Evolutionary conservation across 306 rosid genomes (phyloP).

Genomic region (Vigna radiata): DNA sequence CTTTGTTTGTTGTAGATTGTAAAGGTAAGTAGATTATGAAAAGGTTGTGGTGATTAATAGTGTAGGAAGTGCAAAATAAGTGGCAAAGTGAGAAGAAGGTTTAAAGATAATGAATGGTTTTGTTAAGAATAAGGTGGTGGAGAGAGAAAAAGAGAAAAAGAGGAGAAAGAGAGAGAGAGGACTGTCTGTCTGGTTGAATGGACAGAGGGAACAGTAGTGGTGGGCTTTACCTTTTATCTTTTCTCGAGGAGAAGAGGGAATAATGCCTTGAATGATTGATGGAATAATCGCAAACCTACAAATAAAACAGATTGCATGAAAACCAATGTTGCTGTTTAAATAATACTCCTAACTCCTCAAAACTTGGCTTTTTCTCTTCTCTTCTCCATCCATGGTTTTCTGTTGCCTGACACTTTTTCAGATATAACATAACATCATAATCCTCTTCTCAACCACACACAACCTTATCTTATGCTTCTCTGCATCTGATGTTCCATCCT

Average conservation of each 20-base stretch:
- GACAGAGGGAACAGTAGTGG: slow-evolving; percentile 45
- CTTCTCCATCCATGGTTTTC: slow-evolving; percentile 46
- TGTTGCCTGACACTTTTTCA: slow-evolving; percentile 46
- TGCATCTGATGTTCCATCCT: no score
- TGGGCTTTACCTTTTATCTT: slow-evolving; percentile 44
- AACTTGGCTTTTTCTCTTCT: slow-evolving; percentile 50
- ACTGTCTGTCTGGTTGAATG: slow-evolving; percentile 68
- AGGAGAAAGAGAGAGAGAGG: slow-evolving; percentile 48
- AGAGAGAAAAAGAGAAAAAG: slow-evolving; percentile 43
- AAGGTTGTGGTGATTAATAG: slow-evolving; percentile 47
- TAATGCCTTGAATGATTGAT: slow-evolving; percentile 69
- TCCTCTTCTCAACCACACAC: no score
- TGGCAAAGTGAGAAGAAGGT: slow-evolving; percentile 49
- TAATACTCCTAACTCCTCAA: slow-evolving; percentile 4
- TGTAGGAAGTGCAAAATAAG: slow-evolving; percentile 56
- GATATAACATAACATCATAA: slow-evolving; percentile 28
- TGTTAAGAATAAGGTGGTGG: slow-evolving; percentile 65
- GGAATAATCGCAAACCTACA: slow-evolving; percentile 49
- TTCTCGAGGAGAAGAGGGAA: slow-evolving; percentile 55
- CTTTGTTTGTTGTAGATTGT: slow-evolving; percentile 39
- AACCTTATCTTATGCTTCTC: no score
- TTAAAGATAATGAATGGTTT: slow-evolving; percentile 62
- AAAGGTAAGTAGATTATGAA: slow-evolving; percentile 65
- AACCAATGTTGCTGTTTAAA: slow-evolving; percentile 32
- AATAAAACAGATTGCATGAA: slow-evolving; percentile 53